Evolutionary conservation across 768 basidiomycete species (phyloP), one percentile per base, ranked within the genome.

Genomic region (Boletus sensibilis): DNA sequence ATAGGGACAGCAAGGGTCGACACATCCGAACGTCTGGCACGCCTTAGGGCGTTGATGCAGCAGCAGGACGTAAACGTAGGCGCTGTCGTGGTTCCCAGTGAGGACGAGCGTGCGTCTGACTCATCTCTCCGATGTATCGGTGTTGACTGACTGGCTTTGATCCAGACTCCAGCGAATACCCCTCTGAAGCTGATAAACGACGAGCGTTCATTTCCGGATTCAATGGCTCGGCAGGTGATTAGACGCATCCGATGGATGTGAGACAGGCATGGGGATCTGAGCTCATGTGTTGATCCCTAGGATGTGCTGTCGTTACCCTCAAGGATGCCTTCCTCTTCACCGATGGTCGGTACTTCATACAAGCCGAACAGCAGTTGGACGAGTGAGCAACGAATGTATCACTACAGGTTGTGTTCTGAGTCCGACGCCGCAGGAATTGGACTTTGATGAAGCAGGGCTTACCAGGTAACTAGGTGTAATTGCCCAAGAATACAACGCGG

Each of bases 291-390:
- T 23, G n/a, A 43, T 55, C 5, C 31, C 21, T 61, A 87, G 90
- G 92, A 43, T 88, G 84, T 56, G 94, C 92, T 3, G 69, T 95
- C 41, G 77, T 96, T 23, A 90, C 91, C 0, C 67, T 74, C 45
- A 76, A 86, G 29, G 76, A 84, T 5, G 95, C 94, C 0, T 85
- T 79, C 58, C 78, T 97, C 47, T 98, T 96, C 75, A 98, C 96
- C 3, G 96, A 99, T 75, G 97, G 96, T 4, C 76, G 96, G 43
- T 99, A 99, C 68, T 97, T 90, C 67, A 75, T 98, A 33, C 96
- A 99, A 73, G 97, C 97, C 0, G 84, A 81, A 57, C 82, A 94
- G 59, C 92, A 99, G 72, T 76, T 99, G 61, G 93, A 95, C 70
- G 58, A 80, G 92, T 91, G 62, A 69, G 84, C 27, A 21, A 18